phyloP scores from a whole-genome alignment of 2,329 filamentous ascomycete species.

The Teratosphaeria zuluensis region DNA sequence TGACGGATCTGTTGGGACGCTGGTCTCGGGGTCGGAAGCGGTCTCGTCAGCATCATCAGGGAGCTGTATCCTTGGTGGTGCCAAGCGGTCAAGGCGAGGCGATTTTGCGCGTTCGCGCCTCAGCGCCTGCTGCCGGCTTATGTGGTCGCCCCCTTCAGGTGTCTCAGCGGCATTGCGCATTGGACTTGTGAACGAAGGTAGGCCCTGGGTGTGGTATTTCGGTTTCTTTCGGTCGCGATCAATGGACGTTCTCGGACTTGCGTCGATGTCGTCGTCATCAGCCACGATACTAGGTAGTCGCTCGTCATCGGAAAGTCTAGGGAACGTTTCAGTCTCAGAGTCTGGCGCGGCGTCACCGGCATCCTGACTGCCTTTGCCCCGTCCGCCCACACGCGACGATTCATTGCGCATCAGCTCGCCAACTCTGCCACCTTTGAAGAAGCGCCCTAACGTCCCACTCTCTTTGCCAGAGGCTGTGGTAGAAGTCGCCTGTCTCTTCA shows the following conservation, averaged over 20 bases:
- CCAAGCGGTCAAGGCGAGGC: constrained; percentile 35
- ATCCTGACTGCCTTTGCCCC: constrained; percentile 35
- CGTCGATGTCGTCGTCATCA: constrained; percentile 20
- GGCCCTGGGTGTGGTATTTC: constrained; percentile 34
- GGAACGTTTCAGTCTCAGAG: constrained; percentile 36
- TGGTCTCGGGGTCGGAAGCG: background rate
- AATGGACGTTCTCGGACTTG: constrained; percentile 27
- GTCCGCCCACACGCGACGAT: constrained; percentile 51
- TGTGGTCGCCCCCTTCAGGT: constrained; percentile 27
- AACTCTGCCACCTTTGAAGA: constrained; percentile 69
- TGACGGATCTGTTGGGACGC: constrained; percentile 12
- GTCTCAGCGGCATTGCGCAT: constrained; percentile 12
- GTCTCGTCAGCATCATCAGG: constrained; percentile 27
- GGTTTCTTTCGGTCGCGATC: constrained; percentile 28
- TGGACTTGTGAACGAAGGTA: constrained; percentile 45
- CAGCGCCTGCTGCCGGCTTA: constrained; percentile 32
- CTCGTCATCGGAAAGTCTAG: constrained; percentile 38
- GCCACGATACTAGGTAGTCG: background rate
- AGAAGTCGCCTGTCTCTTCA: constrained; percentile 16
- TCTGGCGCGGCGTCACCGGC: constrained; percentile 23
- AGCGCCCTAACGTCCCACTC: constrained; percentile 51
- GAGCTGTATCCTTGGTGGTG: constrained; percentile 43
- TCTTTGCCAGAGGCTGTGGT: constrained; percentile 23
- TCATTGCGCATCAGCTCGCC: constrained; percentile 62
- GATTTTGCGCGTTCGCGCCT: constrained; percentile 30